Evolutionary conservation across 2,329 filamentous ascomycete species (phyloP).

Genomic region (Ophiostoma fasciatum): DNA sequence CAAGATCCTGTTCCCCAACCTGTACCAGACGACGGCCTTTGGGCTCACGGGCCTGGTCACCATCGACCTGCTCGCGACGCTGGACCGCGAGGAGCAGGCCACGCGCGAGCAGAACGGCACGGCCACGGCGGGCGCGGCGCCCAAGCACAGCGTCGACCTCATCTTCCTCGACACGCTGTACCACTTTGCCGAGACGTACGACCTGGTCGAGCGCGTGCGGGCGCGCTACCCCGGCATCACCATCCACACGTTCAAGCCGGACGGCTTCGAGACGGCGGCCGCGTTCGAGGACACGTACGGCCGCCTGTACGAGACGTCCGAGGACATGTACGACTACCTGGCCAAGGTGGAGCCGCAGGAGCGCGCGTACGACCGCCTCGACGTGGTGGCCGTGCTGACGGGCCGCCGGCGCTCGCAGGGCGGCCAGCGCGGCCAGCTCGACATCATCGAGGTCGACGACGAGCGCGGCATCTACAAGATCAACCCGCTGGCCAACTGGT

Average conservation of each 20-base stretch:
- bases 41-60: slow-evolving; percentile 69
- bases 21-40: slow-evolving; percentile 79
- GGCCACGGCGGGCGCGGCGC: not conserved
- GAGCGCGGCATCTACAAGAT: slow-evolving; percentile 89
- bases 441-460: slow-evolving; percentile 80
- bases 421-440: slow-evolving; percentile 76
- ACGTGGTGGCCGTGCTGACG: slow-evolving; percentile 81
- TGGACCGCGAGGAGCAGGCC: slow-evolving; percentile 44
- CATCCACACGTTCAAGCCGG: slow-evolving; percentile 82
- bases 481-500: slow-evolving; percentile 93
- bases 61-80: slow-evolving; percentile 71
- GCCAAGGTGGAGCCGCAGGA: slow-evolving; percentile 96
- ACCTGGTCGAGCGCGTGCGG: slow-evolving; percentile 59
- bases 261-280: slow-evolving; percentile 52
- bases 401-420: slow-evolving; percentile 86
- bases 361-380: slow-evolving; percentile 74
- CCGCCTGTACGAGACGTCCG: slow-evolving; percentile 68
- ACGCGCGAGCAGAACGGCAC: slow-evolving; percentile 26
- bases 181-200: slow-evolving; percentile 65
- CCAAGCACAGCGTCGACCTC: slow-evolving; percentile 35
- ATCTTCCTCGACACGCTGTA: slow-evolving; percentile 77
- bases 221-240: slow-evolving; percentile 62
- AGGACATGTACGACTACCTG: slow-evolving; percentile 89
- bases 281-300: slow-evolving; percentile 79
- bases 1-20: slow-evolving; percentile 74